Evolutionary conservation across 345 rosid species (phyloP).

Genomic region (Arabidopsis suecica): DNA sequence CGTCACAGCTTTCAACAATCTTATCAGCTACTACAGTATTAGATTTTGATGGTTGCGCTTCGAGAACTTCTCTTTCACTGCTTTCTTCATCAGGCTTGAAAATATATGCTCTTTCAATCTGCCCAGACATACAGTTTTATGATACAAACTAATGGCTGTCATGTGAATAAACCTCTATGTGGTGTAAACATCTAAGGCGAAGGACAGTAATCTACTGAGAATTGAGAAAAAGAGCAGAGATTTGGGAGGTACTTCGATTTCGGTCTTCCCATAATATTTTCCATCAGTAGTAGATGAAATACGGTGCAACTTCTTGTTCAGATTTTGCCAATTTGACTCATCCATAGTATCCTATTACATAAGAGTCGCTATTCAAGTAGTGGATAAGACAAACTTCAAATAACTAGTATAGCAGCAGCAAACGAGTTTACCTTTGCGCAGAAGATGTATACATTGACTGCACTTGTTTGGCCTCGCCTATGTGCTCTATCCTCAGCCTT

Average conservation of each 20-base stretch:
- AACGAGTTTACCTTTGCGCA: constrained; percentile 72
- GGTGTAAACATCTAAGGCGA: constrained; percentile 4
- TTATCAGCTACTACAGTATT: constrained; percentile 42
- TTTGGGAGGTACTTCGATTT: constrained; percentile 63
- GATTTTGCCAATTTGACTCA: constrained; percentile 73
- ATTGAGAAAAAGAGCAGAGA: constrained; percentile 26
- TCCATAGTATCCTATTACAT: constrained; percentile 75
- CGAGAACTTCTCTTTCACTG: constrained; percentile 48
- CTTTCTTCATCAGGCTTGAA: constrained; percentile 53
- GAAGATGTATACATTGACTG: constrained; percentile 87
- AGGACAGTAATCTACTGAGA: constrained; percentile 21
- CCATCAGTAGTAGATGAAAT: constrained; percentile 92
- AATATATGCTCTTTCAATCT: constrained; percentile 75
- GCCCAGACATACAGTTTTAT: constrained; percentile 30
- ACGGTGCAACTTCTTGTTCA: constrained; percentile 77
- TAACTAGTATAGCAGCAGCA: constrained; percentile 20
- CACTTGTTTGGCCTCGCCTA: constrained; percentile 84
- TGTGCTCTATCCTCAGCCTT: constrained; percentile 99
- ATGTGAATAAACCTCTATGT: constrained; percentile 19
- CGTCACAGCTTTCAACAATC: constrained; percentile 44
- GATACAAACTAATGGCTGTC: constrained; percentile 34
- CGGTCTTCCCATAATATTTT: constrained; percentile 80
- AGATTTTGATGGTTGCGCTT: constrained; percentile 41
- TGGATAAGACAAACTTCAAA: constrained; percentile 32
- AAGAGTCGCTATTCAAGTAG: constrained; percentile 24